Evolutionary conservation across 768 basidiomycete species (phyloP).

Genomic region (Piloderma croceum): DNA sequence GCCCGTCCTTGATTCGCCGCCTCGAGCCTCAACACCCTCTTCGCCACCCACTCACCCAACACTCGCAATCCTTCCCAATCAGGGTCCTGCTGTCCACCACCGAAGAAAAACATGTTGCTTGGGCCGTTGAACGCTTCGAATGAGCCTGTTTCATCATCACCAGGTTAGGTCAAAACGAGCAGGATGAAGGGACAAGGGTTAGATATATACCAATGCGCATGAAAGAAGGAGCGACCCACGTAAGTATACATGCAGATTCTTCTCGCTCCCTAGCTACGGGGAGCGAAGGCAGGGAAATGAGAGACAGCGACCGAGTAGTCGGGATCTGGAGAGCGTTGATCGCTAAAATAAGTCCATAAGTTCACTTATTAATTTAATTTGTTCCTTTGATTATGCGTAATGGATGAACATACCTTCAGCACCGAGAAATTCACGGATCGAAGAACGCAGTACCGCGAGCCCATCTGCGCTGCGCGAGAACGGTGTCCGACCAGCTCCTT

Average conservation of each 20-base stretch:
- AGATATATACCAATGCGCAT: slow-evolving; percentile 93
- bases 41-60: slow-evolving; percentile 70
- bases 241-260: slow-evolving; percentile 69
- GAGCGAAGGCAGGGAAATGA: slow-evolving; percentile 69
- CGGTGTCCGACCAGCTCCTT: slow-evolving; percentile 91
- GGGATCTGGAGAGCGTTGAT: slow-evolving; percentile 77
- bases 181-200: too few relatives aligned
- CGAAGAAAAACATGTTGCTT: slow-evolving; percentile 56
- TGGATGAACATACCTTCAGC: slow-evolving; percentile 70
- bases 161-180: too few relatives aligned
- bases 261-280: slow-evolving; percentile 68
- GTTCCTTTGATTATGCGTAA: too few relatives aligned
- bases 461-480: slow-evolving; percentile 93
- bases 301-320: slow-evolving; percentile 79
- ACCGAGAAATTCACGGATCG: slow-evolving; percentile 88
- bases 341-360: slow-evolving; percentile 33
- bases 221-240: slow-evolving; percentile 84
- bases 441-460: slow-evolving; percentile 90
- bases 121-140: slow-evolving; percentile 85
- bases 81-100: slow-evolving; percentile 69
- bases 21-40: slow-evolving; percentile 57
- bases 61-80: slow-evolving; percentile 71
- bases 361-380: not conserved
- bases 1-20: slow-evolving; percentile 44
- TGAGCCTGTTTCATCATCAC: too few relatives aligned